phyloP scores from a whole-genome alignment of 257 asterid species.

The Salvia splendens region DNA sequence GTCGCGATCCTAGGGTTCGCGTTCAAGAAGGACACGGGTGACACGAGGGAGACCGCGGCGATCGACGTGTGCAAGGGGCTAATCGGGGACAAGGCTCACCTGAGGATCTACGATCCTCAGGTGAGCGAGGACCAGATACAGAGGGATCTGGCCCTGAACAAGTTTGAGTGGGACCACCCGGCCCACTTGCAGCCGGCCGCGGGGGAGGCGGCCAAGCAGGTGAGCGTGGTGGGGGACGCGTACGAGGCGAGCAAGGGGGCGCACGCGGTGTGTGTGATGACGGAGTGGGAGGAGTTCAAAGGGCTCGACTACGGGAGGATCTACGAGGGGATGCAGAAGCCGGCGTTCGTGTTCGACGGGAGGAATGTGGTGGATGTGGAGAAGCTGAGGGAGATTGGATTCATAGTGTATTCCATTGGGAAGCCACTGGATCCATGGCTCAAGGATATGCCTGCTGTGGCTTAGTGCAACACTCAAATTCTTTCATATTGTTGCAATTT shows the following conservation, averaged over 20 bases:
- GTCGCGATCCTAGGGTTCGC: conserved; percentile 67
- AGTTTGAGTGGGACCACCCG: conserved; percentile 76
- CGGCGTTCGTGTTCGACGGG: conserved; percentile 66
- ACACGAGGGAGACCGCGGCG: conserved; percentile 70
- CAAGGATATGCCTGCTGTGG: conserved; percentile 74
- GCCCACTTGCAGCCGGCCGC: conserved; percentile 65
- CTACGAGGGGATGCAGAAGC: conserved; percentile 66
- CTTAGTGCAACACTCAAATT: conserved; percentile 16
- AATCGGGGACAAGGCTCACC: conserved; percentile 60
- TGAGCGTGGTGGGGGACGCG: conserved; percentile 55
- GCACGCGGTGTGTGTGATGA: conserved; percentile 63
- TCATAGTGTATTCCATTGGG: conserved; percentile 68
- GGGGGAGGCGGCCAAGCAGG: conserved; percentile 45
- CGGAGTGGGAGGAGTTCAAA: conserved; percentile 76
- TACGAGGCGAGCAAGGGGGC: conserved; percentile 64
- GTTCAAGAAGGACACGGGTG: conserved; percentile 74
- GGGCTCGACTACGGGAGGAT: conserved; percentile 56
- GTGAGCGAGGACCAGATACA: conserved; percentile 67
- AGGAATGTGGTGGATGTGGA: conserved; percentile 49
- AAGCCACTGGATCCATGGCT: conserved; percentile 79
- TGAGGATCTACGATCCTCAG: conserved; percentile 71
- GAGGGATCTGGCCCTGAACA: conserved; percentile 66
- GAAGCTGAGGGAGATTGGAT: conserved; percentile 67
- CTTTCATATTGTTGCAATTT: neutral
- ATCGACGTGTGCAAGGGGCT: conserved; percentile 72